phyloP scores from a whole-genome alignment of 225 moss, liverwort and hornwort genomes.

The Asterella californica region DNA sequence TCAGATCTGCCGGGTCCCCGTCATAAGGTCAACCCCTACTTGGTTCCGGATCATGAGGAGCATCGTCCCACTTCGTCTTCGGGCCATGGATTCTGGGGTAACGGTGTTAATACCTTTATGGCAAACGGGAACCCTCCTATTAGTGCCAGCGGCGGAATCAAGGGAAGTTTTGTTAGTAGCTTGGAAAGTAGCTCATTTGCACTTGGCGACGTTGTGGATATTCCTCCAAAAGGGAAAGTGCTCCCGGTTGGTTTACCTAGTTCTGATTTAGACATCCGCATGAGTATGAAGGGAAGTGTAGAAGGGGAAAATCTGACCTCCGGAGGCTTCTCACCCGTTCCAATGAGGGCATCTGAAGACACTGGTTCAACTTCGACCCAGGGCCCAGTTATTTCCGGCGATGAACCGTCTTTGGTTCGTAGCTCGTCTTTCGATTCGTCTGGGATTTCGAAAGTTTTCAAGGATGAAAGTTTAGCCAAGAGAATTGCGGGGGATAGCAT shows the following conservation, averaged over 20 bases:
- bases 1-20: constrained; percentile 18
- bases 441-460: constrained; percentile 25
- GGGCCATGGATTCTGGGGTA: constrained; percentile 36
- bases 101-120: constrained; percentile 20
- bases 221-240: constrained; percentile 30
- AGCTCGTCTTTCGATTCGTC: constrained; percentile 33
- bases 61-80: constrained; percentile 18
- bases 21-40: constrained; percentile 19
- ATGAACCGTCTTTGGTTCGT: constrained; percentile 22
- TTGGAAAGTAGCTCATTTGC: constrained; percentile 31
- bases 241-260: constrained; percentile 27
- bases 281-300: constrained; percentile 19
- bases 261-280: constrained; percentile 31
- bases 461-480: constrained; percentile 31
- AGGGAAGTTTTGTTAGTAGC: constrained; percentile 33
- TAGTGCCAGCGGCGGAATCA: constrained; percentile 18
- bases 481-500: constrained; percentile 22
- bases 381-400: constrained; percentile 13
- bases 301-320: constrained; percentile 25
- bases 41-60: constrained; percentile 28
- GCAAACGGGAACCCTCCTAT: constrained; percentile 37
- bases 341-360: constrained; percentile 30
- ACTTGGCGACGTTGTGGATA: constrained; percentile 28
- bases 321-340: constrained; percentile 23
- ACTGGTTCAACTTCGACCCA: constrained; percentile 17